phyloP scores from a whole-genome alignment of 441 rosid species.

The Hura crepitans region DNA sequence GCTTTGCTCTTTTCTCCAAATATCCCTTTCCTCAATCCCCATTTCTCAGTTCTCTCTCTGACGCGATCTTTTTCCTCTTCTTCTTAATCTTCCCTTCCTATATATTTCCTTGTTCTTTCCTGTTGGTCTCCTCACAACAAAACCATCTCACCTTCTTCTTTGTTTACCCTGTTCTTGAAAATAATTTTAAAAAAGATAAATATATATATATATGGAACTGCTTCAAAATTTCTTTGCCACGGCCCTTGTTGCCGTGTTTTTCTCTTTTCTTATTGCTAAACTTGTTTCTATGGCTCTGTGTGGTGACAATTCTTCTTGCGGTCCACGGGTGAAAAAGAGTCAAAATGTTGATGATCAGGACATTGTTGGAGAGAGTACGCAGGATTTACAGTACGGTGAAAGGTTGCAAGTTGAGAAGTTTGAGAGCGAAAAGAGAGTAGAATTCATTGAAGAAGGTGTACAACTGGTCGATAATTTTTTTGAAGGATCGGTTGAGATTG shows the following conservation, averaged over 20 bases:
- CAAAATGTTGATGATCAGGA: conserved; percentile 14
- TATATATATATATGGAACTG: conserved; percentile 86
- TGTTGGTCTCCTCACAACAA: background rate
- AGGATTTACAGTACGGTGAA: conserved; percentile 32
- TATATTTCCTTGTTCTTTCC: background rate
- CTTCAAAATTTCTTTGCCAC: conserved; percentile 50
- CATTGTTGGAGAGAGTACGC: conserved; percentile 21
- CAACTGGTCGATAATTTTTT: conserved; percentile 37
- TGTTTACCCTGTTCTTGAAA: background rate
- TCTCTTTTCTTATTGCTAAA: conserved; percentile 66
- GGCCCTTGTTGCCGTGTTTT: conserved; percentile 47
- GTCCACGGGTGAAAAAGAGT: background rate
- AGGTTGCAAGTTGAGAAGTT: conserved; percentile 32
- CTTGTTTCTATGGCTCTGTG: conserved; percentile 47
- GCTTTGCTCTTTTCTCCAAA: too few species aligned
- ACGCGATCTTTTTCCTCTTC: background rate
- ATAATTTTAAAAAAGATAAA: too few species aligned
- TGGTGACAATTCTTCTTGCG: conserved; percentile 20
- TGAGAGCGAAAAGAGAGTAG: conserved; percentile 30
- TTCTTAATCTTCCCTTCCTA: background rate
- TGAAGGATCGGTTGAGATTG: conserved; percentile 25
- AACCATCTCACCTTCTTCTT: background rate
- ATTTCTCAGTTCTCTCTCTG: too few species aligned
- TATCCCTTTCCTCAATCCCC: too few species aligned
- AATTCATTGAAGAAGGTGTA: conserved; percentile 24